Base-by-base conservation (phyloP, 345 rosid species). In the Pelargonium nanum region DNA sequence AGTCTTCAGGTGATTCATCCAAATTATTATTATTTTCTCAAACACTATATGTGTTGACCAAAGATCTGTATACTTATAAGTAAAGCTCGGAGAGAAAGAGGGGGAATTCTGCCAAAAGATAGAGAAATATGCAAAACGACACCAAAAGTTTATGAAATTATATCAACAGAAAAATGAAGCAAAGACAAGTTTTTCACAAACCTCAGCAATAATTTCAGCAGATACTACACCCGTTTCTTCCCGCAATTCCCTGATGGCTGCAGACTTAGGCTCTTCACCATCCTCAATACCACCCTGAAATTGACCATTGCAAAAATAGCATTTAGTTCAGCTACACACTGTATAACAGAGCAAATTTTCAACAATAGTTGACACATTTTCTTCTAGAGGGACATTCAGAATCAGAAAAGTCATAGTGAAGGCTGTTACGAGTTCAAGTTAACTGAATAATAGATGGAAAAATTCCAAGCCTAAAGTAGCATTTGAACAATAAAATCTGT, bases 171-270 rank as follows among this genome's bases (percentile, higher is more conserved):
- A 19, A 45, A 54, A 13, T 22, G n/a, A 24, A 23, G n/a, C n/a
- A n/a, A n/a, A 45, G 65, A 55, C 0, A 19, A 17, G 24, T n/a
- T 16, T 5, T 9, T 25, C 40, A 58, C 69, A 59, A 53, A 86
- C 98, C 99, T 87, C 99, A 4, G 86, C 78, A 65, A 92, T 66
- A 58, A 87, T 71, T 80, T 87, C 90, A 62, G 88, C 96, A 48
- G 99, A 89, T 57, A 72, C 78, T 12, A 93, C 72, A 17, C 97
- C 97, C n/a, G 99, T 93, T 77, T 93, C 99, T 81, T 87, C 91
- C 65, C 68, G 81, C 56, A 93, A 61, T 80, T 85, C 91, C 78
- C 93, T 85, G 58, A 83, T 75, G 48, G 97, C 99, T 55, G 97
- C 96, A 60, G 81, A 62, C 59, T 74, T 84, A n/a, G 99, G 99